These are phyloP conservation scores for Stromatinia cepivora DNA, from an alignment of 2,329 filamentous ascomycete species.

Conservation along the genomic window DNA sequence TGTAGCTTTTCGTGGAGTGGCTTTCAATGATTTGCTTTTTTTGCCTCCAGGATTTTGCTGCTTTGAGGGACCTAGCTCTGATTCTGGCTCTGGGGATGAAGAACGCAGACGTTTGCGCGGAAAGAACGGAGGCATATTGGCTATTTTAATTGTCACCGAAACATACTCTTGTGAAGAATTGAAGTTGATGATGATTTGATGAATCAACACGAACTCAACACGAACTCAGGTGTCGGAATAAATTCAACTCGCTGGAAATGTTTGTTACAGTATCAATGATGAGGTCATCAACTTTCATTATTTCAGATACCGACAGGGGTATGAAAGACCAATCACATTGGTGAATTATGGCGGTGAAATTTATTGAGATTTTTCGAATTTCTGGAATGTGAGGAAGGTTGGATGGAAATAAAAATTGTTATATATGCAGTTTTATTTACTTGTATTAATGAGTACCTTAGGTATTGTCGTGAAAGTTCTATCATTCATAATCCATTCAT, in stretches of 20 bases:
- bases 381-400: no score
- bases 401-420: background rate
- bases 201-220: conserved; percentile 5
- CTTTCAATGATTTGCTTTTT: conserved; percentile 29
- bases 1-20: conserved; percentile 53
- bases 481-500: background rate
- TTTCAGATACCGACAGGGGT: conserved; percentile 5
- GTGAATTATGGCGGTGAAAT: background rate
- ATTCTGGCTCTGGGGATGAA: conserved; percentile 43
- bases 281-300: conserved; percentile 9
- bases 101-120: conserved; percentile 65
- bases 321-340: background rate
- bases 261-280: background rate
- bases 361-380: background rate
- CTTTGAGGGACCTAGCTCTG: conserved; percentile 31
- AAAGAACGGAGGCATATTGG: conserved; percentile 65
- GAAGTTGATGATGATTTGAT: background rate
- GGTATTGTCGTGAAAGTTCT: background rate
- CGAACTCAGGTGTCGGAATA: conserved; percentile 11
- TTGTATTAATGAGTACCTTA: background rate
- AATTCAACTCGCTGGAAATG: background rate
- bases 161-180: conserved; percentile 4
- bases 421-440: background rate
- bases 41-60: conserved; percentile 25
- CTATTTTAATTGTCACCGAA: conserved; percentile 14